phyloP scores from a whole-genome alignment of 2,329 filamentous ascomycete genomes.

The Harringtonia aguacate region DNA sequence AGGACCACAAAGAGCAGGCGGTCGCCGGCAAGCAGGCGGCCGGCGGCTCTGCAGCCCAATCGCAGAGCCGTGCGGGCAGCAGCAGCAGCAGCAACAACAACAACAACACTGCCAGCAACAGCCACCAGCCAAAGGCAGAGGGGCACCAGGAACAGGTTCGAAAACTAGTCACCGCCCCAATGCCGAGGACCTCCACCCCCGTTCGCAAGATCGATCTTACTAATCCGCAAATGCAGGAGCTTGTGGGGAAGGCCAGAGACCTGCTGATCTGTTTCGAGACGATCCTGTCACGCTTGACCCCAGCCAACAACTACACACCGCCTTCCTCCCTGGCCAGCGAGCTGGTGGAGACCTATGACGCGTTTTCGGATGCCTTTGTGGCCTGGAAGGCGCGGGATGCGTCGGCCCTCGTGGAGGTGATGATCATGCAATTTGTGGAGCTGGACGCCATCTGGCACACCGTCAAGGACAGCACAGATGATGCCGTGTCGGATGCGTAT shows the following conservation, averaged over 20 bases:
- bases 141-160: conserved; percentile 47
- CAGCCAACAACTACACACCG: conserved; percentile 56
- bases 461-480: conserved; percentile 67
- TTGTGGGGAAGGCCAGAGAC: conserved; percentile 69
- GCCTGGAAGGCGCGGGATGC: conserved; percentile 78
- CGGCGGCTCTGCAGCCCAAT: background rate
- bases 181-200: conserved; percentile 17
- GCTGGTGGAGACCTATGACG: conserved; percentile 58
- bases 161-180: conserved; percentile 19
- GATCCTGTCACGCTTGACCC: conserved; percentile 54
- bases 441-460: conserved; percentile 76
- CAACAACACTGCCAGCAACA: background rate
- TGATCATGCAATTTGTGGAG: conserved; percentile 80
- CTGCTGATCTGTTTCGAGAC: conserved; percentile 70
- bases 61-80: background rate
- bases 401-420: conserved; percentile 66
- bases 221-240: conserved; percentile 55
- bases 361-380: conserved; percentile 69
- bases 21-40: background rate
- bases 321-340: conserved; percentile 50
- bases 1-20: conserved; percentile 29
- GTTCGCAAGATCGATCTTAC: conserved; percentile 41
- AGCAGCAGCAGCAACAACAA: background rate
- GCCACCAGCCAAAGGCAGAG: conserved; percentile 29
- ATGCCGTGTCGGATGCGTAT: conserved; percentile 65